Evolutionary conservation across 2,329 filamentous ascomycete genomes (phyloP), one percentile per base, ranked within the genome.

Genomic region (Rachicladosporium sp.): DNA sequence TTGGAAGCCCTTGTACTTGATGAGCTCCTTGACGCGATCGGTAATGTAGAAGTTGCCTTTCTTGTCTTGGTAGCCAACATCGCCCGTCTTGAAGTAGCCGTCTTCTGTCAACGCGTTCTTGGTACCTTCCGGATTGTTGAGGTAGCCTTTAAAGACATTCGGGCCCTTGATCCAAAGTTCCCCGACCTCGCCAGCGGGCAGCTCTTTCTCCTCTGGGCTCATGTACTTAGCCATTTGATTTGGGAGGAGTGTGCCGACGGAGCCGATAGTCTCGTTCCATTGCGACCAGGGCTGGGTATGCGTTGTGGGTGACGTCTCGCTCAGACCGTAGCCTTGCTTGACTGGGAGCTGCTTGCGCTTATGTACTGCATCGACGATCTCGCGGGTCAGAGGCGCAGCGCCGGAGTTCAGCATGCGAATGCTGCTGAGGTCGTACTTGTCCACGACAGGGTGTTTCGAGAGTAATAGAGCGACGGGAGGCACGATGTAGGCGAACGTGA

Each of bases 311-410:
- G 80, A 80, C 10, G 86, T 93, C 65, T 96, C 89, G 4, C 79
- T 86, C 4, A 96, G 70, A 0, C 89, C 89, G 55, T 94, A 96
- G 11, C 84, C 88, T 63, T 96, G 89, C 68, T 94, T 95, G 44
- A 94, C 77, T 2, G 80, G 80, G 12, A 93, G 70, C 37, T 77
- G 77, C 43, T 91, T 74, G 6, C 87, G 76, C 12, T 73, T 62
- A 67, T 84, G 83, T 3, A 91, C 74, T 6, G 76, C 73, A 40
- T 86, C 76, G 1, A 89, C 82, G 2, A 96, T 72, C 46, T 94
- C 86, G 27, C 69, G 67, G 0, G 85, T 89, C 32, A 95, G 66
- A 0, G 89, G 89, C 1, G 89, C 88, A 0, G 88, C 89, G 15
- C 84, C 89, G 1, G 77, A 88, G 61, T 87, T 91, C 68, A 94